These are phyloP conservation scores for Castanospermum australe DNA, from an alignment of 306 rosid species.

Conservation along the genomic window DNA sequence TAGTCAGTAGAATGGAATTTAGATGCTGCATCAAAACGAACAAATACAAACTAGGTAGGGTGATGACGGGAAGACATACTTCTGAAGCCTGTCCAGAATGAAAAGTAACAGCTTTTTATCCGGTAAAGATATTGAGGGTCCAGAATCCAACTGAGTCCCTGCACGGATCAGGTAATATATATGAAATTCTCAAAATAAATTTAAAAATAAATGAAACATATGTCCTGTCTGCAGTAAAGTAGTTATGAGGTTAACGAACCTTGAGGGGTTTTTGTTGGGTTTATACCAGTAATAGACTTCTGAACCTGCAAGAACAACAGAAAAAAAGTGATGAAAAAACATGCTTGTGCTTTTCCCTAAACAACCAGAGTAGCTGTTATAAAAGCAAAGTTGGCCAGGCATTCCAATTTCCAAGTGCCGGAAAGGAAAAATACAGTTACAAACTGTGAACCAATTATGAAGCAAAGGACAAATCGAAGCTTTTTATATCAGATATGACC, in stretches of 20 bases:
- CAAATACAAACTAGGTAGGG: constrained; percentile 24
- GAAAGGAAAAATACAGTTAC: constrained; percentile 44
- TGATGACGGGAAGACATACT: constrained; percentile 40
- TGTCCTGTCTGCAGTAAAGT: neutral
- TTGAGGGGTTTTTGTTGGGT: constrained; percentile 38
- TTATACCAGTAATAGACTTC: constrained; percentile 46
- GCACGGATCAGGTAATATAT: constrained; percentile 24
- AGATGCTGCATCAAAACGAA: constrained; percentile 32
- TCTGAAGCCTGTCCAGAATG: constrained; percentile 70
- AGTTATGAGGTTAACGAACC: constrained; percentile 38
- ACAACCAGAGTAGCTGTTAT: constrained; percentile 32
- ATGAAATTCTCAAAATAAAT: neutral
- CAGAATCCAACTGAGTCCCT: constrained; percentile 54
- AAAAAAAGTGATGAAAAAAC: neutral
- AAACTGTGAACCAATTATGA: constrained; percentile 34
- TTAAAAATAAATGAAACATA: neutral
- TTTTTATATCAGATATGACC: constrained; percentile 46
- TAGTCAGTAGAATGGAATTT: constrained; percentile 25
- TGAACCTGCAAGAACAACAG: constrained; percentile 47
- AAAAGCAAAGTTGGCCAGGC: constrained; percentile 44
- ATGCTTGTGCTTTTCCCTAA: constrained; percentile 18
- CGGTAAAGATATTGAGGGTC: constrained; percentile 62
- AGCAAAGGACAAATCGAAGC: constrained; percentile 55
- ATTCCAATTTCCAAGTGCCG: constrained; percentile 39
- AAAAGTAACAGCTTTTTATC: constrained; percentile 62